Base-by-base conservation (phyloP, 257 asterid species). In the Cruciata laevipes region DNA sequence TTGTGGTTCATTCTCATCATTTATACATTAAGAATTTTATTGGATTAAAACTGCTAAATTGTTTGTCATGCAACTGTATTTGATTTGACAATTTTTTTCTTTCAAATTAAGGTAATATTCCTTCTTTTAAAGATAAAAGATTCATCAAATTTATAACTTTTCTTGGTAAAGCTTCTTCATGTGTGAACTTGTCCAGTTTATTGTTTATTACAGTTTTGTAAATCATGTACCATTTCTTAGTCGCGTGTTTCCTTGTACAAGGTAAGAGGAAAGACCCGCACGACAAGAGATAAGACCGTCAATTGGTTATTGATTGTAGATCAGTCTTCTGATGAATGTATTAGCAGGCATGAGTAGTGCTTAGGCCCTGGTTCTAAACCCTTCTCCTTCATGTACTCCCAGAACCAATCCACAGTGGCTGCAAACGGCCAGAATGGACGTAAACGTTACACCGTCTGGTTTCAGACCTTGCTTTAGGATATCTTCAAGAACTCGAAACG, bases 371-470 rank as follows among this genome's bases (percentile, higher is more conserved):
- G 85, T 63, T 49, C 65, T 25, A 82, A 21, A 31, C 81, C 73
- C 11, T 8, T 71, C 38, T 66, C 96, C 78, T 78, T 86, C 96
- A 89, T 89, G 64, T 21, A 62, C 38, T 77, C 82, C 98, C 97
- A 92, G 37, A 84, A 77, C 88, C 80, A 86, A 68, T 35, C 96
- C 96, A 76, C 97, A 78, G 33, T 86, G 95, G 84, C 90, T 87
- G 75, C 96, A 92, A 11, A 90, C 89, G 20, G 95, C 72, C 24
- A 92, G 79, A 62, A 89, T 77, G 61, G 95, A 89, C 5, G 90
- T 61, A 65, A 84, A 86, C 3, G 96, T 92, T 21, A 89, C 89
- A 5, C 71, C 76, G 74, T 92, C 96, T 11, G 96, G 96, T 33
- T 47, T 70, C 13, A 86, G 70, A 7, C 89, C 92, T 6, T 71